These are phyloP conservation scores for Penicillium sclerotigenum DNA, from an alignment of 2,329 filamentous ascomycete genomes.

Conservation along the genomic window DNA sequence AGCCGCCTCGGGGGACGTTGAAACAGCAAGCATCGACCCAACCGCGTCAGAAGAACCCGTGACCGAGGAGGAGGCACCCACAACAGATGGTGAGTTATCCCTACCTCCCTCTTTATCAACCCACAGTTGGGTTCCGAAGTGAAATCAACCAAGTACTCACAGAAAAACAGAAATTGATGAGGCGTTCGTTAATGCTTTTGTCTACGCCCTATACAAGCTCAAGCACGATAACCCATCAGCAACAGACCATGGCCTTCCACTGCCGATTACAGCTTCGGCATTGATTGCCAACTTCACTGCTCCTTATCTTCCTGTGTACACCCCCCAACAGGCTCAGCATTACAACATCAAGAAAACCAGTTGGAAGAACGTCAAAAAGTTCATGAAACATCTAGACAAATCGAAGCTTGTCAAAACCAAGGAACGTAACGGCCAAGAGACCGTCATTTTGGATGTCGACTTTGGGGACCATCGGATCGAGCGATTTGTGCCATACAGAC, in stretches of 20 bases:
- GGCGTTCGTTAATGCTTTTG: constrained; percentile 61
- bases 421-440: constrained; percentile 62
- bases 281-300: constrained; percentile 63
- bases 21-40: constrained; percentile 28
- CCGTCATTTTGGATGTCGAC: constrained; percentile 62
- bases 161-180: constrained; percentile 61
- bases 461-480: constrained; percentile 56
- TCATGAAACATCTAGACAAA: constrained; percentile 66
- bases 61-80: constrained; percentile 50
- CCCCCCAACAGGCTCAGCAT: constrained; percentile 53
- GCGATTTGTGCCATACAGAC: constrained; percentile 60
- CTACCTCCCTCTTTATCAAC: not conserved
- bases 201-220: constrained; percentile 61
- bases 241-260: constrained; percentile 55
- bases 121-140: not conserved
- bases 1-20: constrained; percentile 5
- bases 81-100: constrained; percentile 53
- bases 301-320: constrained; percentile 62
- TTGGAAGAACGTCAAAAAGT: constrained; percentile 68
- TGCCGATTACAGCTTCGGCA: constrained; percentile 62
- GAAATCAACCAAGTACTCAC: constrained; percentile 10
- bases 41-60: constrained; percentile 33
- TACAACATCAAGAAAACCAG: constrained; percentile 68
- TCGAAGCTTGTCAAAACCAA: constrained; percentile 61
- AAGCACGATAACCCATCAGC: constrained; percentile 54